phyloP scores from a whole-genome alignment of 2,329 filamentous ascomycete genomes.

The Ascochyta viciae-villosae region DNA sequence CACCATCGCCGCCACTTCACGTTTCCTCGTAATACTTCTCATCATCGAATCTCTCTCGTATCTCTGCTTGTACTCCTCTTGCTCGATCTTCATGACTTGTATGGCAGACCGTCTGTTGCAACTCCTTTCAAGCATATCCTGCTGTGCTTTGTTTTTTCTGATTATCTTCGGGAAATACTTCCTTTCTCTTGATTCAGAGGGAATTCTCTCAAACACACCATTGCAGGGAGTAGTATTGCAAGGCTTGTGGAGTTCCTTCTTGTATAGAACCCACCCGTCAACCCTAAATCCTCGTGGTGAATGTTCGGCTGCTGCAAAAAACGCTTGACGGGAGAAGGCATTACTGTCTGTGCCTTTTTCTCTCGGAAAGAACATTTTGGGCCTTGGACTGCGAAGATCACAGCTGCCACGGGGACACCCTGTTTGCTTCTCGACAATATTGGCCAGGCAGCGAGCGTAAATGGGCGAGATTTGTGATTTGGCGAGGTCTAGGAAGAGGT shows the following conservation, averaged over 20 bases:
- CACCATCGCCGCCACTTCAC: background rate
- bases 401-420: background rate
- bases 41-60: background rate
- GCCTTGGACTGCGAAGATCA: background rate
- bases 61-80: background rate
- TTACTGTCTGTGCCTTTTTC: background rate
- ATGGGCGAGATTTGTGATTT: background rate
- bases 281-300: background rate
- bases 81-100: background rate
- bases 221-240: background rate
- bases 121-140: background rate
- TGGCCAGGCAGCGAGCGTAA: background rate
- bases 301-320: background rate
- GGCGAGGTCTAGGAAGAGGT: background rate
- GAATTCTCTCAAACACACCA: background rate
- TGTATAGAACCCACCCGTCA: background rate
- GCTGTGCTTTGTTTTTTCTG: background rate
- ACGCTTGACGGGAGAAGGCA: background rate
- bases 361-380: background rate
- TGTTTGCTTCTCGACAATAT: background rate
- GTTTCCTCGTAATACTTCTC: background rate
- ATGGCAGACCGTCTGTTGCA: background rate
- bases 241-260: background rate
- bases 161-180: slow-evolving; percentile 1
- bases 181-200: background rate